phyloP scores from a whole-genome alignment of 2,329 filamentous ascomycete genomes.

The Oidium heveae region DNA sequence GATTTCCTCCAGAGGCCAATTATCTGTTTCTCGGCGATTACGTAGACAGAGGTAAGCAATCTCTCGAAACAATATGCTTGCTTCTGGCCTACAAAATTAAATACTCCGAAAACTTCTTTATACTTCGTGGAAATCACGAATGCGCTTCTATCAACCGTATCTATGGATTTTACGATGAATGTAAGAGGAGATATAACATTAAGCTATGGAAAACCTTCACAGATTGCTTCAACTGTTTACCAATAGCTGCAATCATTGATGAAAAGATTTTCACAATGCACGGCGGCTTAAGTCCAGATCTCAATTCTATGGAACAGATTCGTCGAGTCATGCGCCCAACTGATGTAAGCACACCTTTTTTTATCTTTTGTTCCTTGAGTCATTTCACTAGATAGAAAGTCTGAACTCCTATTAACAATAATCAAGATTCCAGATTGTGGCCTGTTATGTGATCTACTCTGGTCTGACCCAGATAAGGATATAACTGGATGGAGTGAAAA shows the following conservation, averaged over 20 bases:
- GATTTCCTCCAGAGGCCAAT: conserved; percentile 95
- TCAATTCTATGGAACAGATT: conserved; percentile 99
- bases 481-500: conserved; percentile 99
- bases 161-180: conserved; percentile 2
- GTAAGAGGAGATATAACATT: conserved; percentile 1
- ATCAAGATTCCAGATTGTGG: conserved; percentile 61
- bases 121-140: conserved; percentile 3
- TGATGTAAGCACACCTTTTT: conserved; percentile 34
- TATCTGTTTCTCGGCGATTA: conserved; percentile 99
- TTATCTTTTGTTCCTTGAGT: too few relatives aligned
- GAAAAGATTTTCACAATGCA: conserved; percentile 99
- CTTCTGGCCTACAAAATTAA: conserved; percentile 90
- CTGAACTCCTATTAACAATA: neutral
- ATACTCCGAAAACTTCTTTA: conserved; percentile 2
- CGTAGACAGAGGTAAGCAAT: conserved; percentile 97
- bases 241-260: conserved; percentile 94
- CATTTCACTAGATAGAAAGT: too few relatives aligned
- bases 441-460: conserved; percentile 86
- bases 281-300: conserved; percentile 82
- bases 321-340: conserved; percentile 96
- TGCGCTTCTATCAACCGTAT: neutral
- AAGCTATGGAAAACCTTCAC: conserved; percentile 73
- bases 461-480: conserved; percentile 98
- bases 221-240: conserved; percentile 91
- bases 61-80: conserved; percentile 91